These are phyloP conservation scores for Chlamydomonas sp. DNA, from an alignment of 139 green algal species.

Conservation along the genomic window DNA sequence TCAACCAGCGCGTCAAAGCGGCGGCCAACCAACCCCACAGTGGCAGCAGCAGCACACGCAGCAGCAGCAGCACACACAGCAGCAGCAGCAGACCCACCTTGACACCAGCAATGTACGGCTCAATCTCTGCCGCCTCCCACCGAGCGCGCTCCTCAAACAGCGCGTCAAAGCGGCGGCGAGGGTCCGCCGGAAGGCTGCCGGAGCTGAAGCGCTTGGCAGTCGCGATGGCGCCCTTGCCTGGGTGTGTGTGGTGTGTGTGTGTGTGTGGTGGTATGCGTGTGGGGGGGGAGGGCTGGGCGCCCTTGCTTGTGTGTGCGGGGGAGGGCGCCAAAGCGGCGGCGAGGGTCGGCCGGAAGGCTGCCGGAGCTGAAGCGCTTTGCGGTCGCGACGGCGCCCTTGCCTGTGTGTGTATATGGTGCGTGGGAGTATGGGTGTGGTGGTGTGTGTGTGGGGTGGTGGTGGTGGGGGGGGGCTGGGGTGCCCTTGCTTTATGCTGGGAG, in stretches of 20 bases:
- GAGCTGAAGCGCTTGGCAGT: background rate
- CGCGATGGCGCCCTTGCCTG: background rate
- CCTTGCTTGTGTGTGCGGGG: too few relatives aligned
- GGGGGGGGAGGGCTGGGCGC: too few relatives aligned
- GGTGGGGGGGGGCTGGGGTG: too few relatives aligned
- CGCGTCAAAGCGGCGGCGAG: conserved; percentile 41
- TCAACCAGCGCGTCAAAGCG: too few relatives aligned
- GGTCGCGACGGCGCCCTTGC: background rate
- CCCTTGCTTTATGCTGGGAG: too few relatives aligned
- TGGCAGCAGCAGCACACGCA: too few relatives aligned
- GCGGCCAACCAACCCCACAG: too few relatives aligned
- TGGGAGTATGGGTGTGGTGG: too few relatives aligned
- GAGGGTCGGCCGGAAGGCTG: conserved; percentile 41
- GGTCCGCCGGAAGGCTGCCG: conserved; percentile 35
- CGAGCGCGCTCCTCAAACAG: conserved; percentile 43
- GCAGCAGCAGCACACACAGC: background rate
- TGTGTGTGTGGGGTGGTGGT: too few relatives aligned
- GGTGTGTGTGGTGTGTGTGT: too few relatives aligned
- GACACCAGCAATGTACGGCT: conserved; percentile 49
- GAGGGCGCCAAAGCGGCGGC: conserved; percentile 47
- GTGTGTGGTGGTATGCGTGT: too few relatives aligned
- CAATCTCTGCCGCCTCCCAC: conserved; percentile 47
- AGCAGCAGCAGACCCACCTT: conserved; percentile 20
- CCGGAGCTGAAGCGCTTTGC: background rate
- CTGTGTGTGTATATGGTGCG: too few relatives aligned